Percentiles rank a stretch among this genome's conserved stretches.
These are phyloP conservation scores for Microglena sp. DNA, from an alignment of 139 green algal genomes.

Conservation along the genomic window DNA sequence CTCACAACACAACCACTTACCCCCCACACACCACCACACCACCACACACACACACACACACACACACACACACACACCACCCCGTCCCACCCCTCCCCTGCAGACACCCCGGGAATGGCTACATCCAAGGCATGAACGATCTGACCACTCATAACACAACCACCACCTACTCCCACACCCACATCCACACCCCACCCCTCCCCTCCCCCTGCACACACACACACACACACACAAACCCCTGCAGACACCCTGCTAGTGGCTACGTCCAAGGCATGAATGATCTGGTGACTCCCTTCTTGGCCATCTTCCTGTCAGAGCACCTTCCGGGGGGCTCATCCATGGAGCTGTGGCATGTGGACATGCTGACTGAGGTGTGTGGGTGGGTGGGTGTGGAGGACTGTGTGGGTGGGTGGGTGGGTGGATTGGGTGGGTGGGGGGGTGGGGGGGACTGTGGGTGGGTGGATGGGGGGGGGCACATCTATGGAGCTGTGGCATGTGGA, in stretches of 20 bases:
- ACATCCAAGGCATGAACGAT: background rate
- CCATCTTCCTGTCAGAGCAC: slow-evolving; percentile 79
- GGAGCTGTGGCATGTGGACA: slow-evolving; percentile 43
- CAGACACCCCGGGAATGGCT: no score
- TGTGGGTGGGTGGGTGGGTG: no score
- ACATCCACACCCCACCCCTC: background rate
- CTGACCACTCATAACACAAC: background rate
- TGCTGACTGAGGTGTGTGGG: slow-evolving; percentile 40
- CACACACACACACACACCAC: no score
- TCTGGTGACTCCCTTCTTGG: slow-evolving; percentile 90
- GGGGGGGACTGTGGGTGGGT: background rate
- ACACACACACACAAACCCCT: no score
- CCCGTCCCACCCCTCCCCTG: no score
- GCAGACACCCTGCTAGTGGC: slow-evolving; percentile 80
- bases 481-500: slow-evolving; percentile 55
- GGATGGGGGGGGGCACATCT: no score
- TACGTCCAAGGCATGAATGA: slow-evolving; percentile 99
- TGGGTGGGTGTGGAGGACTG: no score
- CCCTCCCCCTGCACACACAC: background rate
- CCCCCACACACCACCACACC: no score
- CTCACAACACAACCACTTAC: no score
- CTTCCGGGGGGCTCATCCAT: slow-evolving; percentile 49
- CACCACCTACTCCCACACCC: background rate
- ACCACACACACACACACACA: no score
- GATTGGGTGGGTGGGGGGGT: no score